A percentile compares a stretch with the other conserved stretches of the same genome.
phyloP scores from a whole-genome alignment of 169 alveolate genomes.

The Blepharisma undulans region DNA sequence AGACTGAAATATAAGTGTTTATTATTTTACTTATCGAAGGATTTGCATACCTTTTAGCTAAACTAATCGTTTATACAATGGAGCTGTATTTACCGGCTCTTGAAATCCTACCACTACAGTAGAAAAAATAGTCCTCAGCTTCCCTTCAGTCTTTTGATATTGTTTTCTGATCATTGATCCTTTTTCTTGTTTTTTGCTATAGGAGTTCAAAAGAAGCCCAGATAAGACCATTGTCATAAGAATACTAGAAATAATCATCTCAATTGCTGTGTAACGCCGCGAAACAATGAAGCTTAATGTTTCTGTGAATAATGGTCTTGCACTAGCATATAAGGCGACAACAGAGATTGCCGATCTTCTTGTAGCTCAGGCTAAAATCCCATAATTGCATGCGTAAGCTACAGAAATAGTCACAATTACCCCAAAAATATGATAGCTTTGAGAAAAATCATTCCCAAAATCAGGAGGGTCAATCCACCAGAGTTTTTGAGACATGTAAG shows the following conservation, averaged over 20 bases:
- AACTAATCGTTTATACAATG: neutral
- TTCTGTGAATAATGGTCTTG: constrained; percentile 30
- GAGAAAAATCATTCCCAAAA: neutral
- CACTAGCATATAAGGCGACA: constrained; percentile 29
- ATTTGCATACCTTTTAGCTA: neutral
- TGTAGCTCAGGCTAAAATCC: constrained; percentile 21
- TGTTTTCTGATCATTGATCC: neutral
- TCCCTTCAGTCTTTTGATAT: neutral
- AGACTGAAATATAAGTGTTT: neutral
- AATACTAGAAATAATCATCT: neutral
- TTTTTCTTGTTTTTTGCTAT: constrained; percentile 16
- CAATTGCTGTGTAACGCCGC: neutral
- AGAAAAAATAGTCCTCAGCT: neutral
- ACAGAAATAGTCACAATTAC: neutral
- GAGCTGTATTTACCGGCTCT: neutral
- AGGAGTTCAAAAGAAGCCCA: constrained; percentile 4
- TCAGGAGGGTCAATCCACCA: constrained; percentile 16
- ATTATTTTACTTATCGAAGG: neutral
- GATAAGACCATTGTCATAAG: neutral
- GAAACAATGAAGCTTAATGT: neutral
- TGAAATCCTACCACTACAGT: neutral
- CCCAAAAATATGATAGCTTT: neutral
- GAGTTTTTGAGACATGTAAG: neutral
- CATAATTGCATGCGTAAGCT: constrained; percentile 1
- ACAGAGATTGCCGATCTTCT: constrained; percentile 3